Base-by-base conservation (phyloP, 495 filamentous ascomycete genomes). In the Penicillium samsonianum region DNA sequence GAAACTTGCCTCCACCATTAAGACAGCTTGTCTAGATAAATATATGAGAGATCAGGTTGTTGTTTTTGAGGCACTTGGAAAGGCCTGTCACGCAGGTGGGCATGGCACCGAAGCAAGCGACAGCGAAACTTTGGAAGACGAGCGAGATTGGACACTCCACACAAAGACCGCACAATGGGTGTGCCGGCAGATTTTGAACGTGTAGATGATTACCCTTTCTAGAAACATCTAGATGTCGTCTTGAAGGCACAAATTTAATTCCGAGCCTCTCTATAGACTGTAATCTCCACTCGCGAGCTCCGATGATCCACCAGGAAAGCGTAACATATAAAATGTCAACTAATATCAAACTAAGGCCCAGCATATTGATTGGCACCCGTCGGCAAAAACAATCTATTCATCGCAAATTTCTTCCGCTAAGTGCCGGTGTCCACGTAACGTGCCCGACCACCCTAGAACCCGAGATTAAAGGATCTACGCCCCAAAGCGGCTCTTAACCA, bases 41-140 rank as follows among this genome's bases (percentile, higher is more conserved):
- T 75, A 84, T 62, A 82, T 92, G 67, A 82, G 89, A 67, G 91
- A 95, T 70, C 91, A 95, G 63, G 63, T 95, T 48, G 83, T 92
- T 2, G 78, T 94, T 4, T 95, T 92, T 63, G 90, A 95, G 65
- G 87, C 87, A 26, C 73, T 96, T 42, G 87, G 67, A 10, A 26
- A 68, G 20, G 50, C 62, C 10, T 28, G 59, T 19, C 41, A 52
- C 14, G 50, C 56, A 48, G 25, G 53, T 57, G 50, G 64, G 62
- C 10, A 22, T 48, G 5, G 3, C 5, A 56, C 38, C 16, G 41
- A 61, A 57, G 49, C 64, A 59, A 35, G 67, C 49, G 63, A 65
- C 49, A 67, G 68, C 66, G 65, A 73, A 62, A 55, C 19, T 19
- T 60, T 59, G 54, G 65, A 74, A 54, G 68, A 73, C 41, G 62